A percentile compares a stretch with the other conserved stretches of the same genome.
These are phyloP conservation scores for Sclerotinia trifoliorum DNA, from an alignment of 2,329 filamentous ascomycete genomes.

Conservation along the genomic window DNA sequence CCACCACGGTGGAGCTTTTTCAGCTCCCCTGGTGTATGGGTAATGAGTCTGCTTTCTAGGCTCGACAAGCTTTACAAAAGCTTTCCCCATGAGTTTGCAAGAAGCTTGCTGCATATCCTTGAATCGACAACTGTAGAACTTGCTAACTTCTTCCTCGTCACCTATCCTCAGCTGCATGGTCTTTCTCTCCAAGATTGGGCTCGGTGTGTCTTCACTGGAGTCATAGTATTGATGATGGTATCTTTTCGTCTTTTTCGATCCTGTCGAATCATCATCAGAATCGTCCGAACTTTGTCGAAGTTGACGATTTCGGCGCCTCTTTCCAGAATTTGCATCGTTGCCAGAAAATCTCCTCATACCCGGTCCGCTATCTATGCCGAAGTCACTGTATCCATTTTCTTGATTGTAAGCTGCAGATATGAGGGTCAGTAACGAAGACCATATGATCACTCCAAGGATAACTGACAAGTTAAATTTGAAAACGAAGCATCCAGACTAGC, in stretches of 20 bases:
- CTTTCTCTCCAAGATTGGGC: slow-evolving; percentile 29
- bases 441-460: background rate
- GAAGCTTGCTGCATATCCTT: slow-evolving; percentile 67
- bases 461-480: slow-evolving; percentile 21
- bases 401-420: slow-evolving; percentile 27
- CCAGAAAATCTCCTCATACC: slow-evolving; percentile 26
- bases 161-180: slow-evolving; percentile 49
- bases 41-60: slow-evolving; percentile 75
- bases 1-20: slow-evolving; percentile 67
- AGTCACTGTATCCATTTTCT: slow-evolving; percentile 28
- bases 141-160: slow-evolving; percentile 54
- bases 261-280: slow-evolving; percentile 31
- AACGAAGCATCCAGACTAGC: slow-evolving; percentile 22
- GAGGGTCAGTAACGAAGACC: slow-evolving; percentile 8
- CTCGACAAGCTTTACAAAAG: slow-evolving; percentile 72
- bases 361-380: slow-evolving; percentile 26
- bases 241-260: slow-evolving; percentile 31
- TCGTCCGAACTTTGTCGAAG: slow-evolving; percentile 30
- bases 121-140: slow-evolving; percentile 61
- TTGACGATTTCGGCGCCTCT: slow-evolving; percentile 24
- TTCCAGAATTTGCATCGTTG: slow-evolving; percentile 26
- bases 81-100: slow-evolving; percentile 71
- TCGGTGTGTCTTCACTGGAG: slow-evolving; percentile 28
- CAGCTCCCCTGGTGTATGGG: slow-evolving; percentile 66
- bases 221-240: slow-evolving; percentile 23